Percentiles rank a stretch among this genome's conserved stretches.
These are phyloP conservation scores for Arthrobotrys iridis DNA, from an alignment of 2,329 filamentous ascomycete species.

Conservation along the genomic window DNA sequence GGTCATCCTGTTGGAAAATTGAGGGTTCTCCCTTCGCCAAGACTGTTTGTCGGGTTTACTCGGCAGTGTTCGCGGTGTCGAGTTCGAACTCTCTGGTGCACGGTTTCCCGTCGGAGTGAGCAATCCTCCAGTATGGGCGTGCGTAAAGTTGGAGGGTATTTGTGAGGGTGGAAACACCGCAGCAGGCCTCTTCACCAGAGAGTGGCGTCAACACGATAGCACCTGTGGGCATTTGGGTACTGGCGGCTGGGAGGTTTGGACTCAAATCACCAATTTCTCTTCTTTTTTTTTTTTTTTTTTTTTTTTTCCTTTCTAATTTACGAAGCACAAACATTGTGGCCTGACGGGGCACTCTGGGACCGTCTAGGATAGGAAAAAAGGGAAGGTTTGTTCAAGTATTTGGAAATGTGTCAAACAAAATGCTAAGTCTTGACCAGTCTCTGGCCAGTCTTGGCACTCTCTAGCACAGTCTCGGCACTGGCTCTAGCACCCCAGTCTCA, in stretches of 20 bases:
- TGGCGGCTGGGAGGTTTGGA: slow-evolving; percentile 47
- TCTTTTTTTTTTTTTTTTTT: slow-evolving; percentile 39
- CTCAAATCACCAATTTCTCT: slow-evolving; percentile 31
- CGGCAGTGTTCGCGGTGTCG: slow-evolving; percentile 53
- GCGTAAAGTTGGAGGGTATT: slow-evolving; percentile 54
- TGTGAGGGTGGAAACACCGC: slow-evolving; percentile 54
- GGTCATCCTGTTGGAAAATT: slow-evolving; percentile 53
- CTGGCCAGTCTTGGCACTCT: too few species aligned
- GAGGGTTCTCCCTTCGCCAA: slow-evolving; percentile 54
- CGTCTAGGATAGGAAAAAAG: background rate
- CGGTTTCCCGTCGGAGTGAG: slow-evolving; percentile 52
- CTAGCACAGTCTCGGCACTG: too few species aligned
- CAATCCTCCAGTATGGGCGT: slow-evolving; percentile 49
- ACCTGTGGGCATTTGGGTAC: slow-evolving; percentile 51
- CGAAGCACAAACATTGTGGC: too few species aligned
- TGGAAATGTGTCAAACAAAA: background rate
- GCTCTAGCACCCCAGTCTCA: too few species aligned
- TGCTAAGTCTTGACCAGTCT: too few species aligned
- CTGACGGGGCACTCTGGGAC: too few species aligned
- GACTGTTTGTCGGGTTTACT: slow-evolving; percentile 39
- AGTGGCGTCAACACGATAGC: slow-evolving; percentile 55
- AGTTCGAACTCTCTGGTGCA: slow-evolving; percentile 55
- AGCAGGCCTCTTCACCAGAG: slow-evolving; percentile 54
- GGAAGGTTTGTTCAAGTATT: background rate
- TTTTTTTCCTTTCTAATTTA: background rate